Evolutionary conservation across 2,329 filamentous ascomycete species (phyloP).

Genomic region (Aspergillus intermedius): DNA sequence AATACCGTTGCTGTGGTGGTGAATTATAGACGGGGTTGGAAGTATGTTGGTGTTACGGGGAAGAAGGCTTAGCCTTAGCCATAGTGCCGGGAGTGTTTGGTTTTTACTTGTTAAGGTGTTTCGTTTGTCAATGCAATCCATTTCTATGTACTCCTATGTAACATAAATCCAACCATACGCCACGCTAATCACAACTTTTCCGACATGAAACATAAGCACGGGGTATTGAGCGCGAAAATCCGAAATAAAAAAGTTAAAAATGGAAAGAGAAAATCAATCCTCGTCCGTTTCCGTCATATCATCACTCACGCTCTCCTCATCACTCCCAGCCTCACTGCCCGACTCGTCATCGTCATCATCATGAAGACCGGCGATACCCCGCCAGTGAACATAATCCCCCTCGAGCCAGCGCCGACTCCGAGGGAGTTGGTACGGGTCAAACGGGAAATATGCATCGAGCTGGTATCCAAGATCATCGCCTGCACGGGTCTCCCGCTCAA

Average conservation of each 20-base stretch:
- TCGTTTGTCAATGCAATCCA: no score
- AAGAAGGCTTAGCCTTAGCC: background rate
- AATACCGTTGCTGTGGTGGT: background rate
- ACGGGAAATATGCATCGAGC: slow-evolving; percentile 92
- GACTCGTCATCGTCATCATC: slow-evolving; percentile 50
- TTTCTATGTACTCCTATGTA: no score
- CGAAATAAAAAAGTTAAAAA: background rate
- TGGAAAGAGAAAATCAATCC: slow-evolving; percentile 18
- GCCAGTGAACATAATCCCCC: slow-evolving; percentile 75
- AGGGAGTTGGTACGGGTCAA: slow-evolving; percentile 90
- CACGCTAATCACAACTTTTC: slow-evolving; percentile 13
- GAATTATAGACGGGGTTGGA: background rate
- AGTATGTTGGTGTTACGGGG: background rate
- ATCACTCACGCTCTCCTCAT: slow-evolving; percentile 33
- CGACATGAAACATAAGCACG: background rate
- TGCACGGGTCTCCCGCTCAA: slow-evolving; percentile 50
- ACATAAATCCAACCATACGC: slow-evolving; percentile 11
- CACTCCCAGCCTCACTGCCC: slow-evolving; percentile 30
- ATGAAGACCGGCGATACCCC: slow-evolving; percentile 63
- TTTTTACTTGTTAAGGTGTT: no score
- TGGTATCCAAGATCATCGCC: slow-evolving; percentile 73
- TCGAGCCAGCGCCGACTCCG: slow-evolving; percentile 83
- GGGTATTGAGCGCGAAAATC: slow-evolving; percentile 1
- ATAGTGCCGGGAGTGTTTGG: no score
- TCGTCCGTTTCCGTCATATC: slow-evolving; percentile 40